Conservation (phyloP, 129 eudicot species). For the Lactuca sativa region DNA sequence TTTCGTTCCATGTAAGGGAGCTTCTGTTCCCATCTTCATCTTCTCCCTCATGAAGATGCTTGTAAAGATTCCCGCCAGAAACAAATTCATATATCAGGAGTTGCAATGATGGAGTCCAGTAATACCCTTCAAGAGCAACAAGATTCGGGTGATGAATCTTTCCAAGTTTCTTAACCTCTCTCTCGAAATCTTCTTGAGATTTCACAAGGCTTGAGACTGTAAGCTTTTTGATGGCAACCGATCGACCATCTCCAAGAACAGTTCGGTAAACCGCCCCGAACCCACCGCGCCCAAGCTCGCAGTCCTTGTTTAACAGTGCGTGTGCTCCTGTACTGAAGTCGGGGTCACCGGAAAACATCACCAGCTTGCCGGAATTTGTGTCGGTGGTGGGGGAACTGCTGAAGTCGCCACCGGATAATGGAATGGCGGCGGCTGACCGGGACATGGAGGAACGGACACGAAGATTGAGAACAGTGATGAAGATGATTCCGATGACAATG, state of each 20-base stretch:
- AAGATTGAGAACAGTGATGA: conserved; percentile 80
- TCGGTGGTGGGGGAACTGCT: conserved; percentile 71
- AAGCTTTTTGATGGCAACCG: conserved; percentile 90
- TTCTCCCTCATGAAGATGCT: conserved; percentile 79
- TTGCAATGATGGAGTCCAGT: conserved; percentile 92
- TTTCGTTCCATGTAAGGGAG: conserved; percentile 77
- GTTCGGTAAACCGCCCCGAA: conserved; percentile 94
- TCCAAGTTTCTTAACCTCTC: conserved; percentile 80
- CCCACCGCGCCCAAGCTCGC: conserved; percentile 99
- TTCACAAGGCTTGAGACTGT: conserved; percentile 90
- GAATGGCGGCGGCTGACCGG: conserved; percentile 60
- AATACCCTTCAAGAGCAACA: conserved; percentile 84
- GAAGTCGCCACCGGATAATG: conserved; percentile 70
- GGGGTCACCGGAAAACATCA: conserved; percentile 91
- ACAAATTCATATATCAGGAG: conserved; percentile 83
- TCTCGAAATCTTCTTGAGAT: conserved; percentile 89
- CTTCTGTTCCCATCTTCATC: conserved; percentile 41
- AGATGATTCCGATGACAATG: conserved; percentile 78
- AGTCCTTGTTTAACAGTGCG: conserved; percentile 84
- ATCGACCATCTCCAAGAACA: conserved; percentile 71
- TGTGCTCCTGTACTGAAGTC: conserved; percentile 88
- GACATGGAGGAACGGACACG: conserved; percentile 67
- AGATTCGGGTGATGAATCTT: conserved; percentile 76
- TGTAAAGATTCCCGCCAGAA: conserved; percentile 78
- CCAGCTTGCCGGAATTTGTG: conserved; percentile 88